Evolutionary conservation across 768 basidiomycete species (phyloP), one percentile per base, ranked within the genome.

Genomic region (Naganishia antarctica): DNA sequence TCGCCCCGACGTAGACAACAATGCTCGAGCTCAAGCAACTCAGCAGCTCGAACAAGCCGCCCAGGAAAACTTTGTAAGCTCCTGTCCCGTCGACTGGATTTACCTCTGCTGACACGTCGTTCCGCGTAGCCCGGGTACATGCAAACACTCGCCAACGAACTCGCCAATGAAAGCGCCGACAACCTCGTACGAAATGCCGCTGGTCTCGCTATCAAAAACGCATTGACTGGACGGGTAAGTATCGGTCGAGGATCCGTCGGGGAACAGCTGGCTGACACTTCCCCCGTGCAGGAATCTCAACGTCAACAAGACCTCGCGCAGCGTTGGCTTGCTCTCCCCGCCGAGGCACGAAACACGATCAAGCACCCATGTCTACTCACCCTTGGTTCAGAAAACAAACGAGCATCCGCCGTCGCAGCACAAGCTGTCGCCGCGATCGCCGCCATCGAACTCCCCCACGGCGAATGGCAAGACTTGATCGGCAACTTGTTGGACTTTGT

Each of bases 361-460:
- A 62, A 63, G 48, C 37, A 41, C 32, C 51, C 58, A 11, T 58
- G 43, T 26, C 85, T 99, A 31, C 80, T 85, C 66, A 88, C 90
- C 5, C 86, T 99, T 41, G 88, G 84, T 34, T 91, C 91, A 2
- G 78, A 84, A 21, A 79, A 81, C 45, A 79, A 79, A 62, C 87
- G 87, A 72, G 90, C 88, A 8, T 91, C 92, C 48, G 82, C 84
- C 64, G 91, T 91, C 67, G 88, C 91, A 2, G 91, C 92, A 9
- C 92, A 94, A 77, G 90, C 93, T 73, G 87, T 98, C 53, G 85
- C 94, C 23, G 92, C 96, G 47, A 88, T 98, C 77, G 94, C 93
- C 32, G 84, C 90, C 3, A 87, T 96, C 40, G 96, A 99, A 76
- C 84, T 99, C 18, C 91, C 92, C 0, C 82, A 83, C 29, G 84